Percentiles rank a stretch among this genome's conserved stretches.
Conservation (phyloP, 78 protist species). For the Tieghemostelium lacteum region DNA sequence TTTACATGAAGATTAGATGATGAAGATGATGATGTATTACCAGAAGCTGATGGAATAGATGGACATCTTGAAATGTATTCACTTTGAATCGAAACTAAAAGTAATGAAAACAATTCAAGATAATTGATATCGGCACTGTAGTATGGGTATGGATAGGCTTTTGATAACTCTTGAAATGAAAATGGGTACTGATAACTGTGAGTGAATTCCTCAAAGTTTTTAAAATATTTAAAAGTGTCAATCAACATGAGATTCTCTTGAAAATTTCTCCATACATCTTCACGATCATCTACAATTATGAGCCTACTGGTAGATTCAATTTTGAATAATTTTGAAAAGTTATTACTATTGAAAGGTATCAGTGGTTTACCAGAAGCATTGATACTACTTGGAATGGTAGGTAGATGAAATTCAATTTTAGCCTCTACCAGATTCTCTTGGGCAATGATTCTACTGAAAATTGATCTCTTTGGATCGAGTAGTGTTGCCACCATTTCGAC, state of each 20-base stretch:
- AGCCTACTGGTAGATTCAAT: constrained; percentile 9
- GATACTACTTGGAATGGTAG: too few species aligned
- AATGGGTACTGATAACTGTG: constrained; percentile 62
- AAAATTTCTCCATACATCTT: constrained; percentile 76
- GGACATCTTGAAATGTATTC: constrained; percentile 32
- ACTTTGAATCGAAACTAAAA: constrained; percentile 16
- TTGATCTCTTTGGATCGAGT: constrained; percentile 29
- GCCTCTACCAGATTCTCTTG: constrained; percentile 20
- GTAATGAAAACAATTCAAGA: constrained; percentile 44
- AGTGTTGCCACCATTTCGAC: constrained; percentile 20
- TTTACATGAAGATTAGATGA: not conserved
- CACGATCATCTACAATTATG: constrained; percentile 60
- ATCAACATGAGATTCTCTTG: constrained; percentile 43
- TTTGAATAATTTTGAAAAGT: constrained; percentile 43
- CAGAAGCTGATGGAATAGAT: too few species aligned
- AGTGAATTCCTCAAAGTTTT: constrained; percentile 3
- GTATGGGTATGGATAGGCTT: constrained; percentile 26
- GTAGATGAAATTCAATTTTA: too few species aligned
- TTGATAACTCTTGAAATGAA: constrained; percentile 62
- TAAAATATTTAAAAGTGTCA: constrained; percentile 40
- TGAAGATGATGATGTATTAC: too few species aligned
- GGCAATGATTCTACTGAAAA: constrained; percentile 32
- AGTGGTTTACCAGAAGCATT: constrained; percentile 15
- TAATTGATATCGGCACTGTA: not conserved
- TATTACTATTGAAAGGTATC: constrained; percentile 17